phyloP scores from a whole-genome alignment of 257 asterid genomes.

The Datura wrightii region DNA sequence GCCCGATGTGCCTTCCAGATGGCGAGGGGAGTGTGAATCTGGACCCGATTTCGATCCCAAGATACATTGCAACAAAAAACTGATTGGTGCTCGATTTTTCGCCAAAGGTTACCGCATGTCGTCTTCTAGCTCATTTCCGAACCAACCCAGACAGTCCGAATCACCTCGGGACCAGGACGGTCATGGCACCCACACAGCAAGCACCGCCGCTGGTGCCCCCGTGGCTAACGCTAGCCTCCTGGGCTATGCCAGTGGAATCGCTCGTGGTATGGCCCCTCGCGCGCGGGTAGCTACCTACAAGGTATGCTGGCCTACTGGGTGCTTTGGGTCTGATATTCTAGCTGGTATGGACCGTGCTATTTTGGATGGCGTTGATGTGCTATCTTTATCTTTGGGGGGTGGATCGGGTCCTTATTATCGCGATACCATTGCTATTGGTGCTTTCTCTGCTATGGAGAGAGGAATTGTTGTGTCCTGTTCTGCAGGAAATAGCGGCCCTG shows the following conservation, averaged over 20 bases:
- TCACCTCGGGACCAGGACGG: conserved; percentile 57
- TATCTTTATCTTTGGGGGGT: conserved; percentile 55
- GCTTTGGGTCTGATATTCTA: conserved; percentile 56
- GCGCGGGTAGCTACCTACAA: conserved; percentile 57
- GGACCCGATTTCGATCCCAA: conserved; percentile 48
- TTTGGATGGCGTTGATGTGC: conserved; percentile 52
- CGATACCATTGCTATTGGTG: conserved; percentile 57
- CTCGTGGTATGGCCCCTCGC: conserved; percentile 56
- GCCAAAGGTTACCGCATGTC: conserved; percentile 51
- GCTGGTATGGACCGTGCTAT: conserved; percentile 59
- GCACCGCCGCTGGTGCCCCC: conserved; percentile 52
- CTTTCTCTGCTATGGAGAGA: conserved; percentile 50
- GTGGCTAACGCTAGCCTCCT: conserved; percentile 53
- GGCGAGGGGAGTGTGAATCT: conserved; percentile 52
- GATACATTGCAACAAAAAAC: conserved; percentile 49
- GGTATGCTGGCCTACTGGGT: conserved; percentile 52
- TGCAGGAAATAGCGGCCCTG: conserved; percentile 59
- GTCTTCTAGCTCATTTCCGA: conserved; percentile 12
- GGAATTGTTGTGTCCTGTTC: conserved; percentile 56
- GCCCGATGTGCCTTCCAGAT: conserved; percentile 46
- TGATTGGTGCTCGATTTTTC: conserved; percentile 51
- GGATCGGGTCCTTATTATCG: conserved; percentile 60
- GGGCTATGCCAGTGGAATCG: conserved; percentile 55
- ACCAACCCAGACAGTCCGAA: conserved; percentile 32
- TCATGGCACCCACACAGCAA: conserved; percentile 59